Base-by-base conservation (phyloP, 257 asterid genomes). In the Fraxinus pennsylvanica region DNA sequence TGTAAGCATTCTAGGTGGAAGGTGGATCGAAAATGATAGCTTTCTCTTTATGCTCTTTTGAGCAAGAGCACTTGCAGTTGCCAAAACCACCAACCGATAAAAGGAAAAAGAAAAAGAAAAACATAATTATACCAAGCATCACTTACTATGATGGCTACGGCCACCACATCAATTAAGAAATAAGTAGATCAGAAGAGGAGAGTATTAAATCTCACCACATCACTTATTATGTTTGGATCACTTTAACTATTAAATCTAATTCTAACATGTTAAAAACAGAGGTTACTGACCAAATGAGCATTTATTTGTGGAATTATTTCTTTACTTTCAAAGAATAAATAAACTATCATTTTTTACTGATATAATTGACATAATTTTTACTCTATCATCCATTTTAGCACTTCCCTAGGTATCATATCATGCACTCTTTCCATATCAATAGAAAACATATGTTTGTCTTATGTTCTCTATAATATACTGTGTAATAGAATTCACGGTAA, bases 141-240 rank as follows among this genome's bases (percentile, higher is more conserved):
- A 25, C 27, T 25, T 25, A 25, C 27, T 25, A 25, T 25, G 27
- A 25, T 25, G 27, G 27, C 27, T 25, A 25, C 27, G 27, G 27
- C 27, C 27, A 25, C 27, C 27, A 25, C 27, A 32, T 30, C 25
- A n/a, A 70, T n/a, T 57, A 12, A 8, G 75, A 72, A 6, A 66
- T 2, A 27, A 59, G 35, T 10, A 29, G 47, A 69, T 65, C 0
- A 59, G 74, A 32, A 19, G 38, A 66, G 47, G 27, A 73, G 5
- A 36, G 22, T 74, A 94, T 25, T 25, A 25, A 25, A 25, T 25
- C 27, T 25, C 27, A 25, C 27, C 27, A 25, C 27, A 25, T 25
- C 27, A 25, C 27, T 25, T 25, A 25, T 25, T 25, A 25, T 25
- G 27, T 25, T 25, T 25, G 27, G 27, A 25, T 25, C 98, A 12